Base-by-base conservation (phyloP, 306 rosid genomes). In the Lithocarpus polystachyus region DNA sequence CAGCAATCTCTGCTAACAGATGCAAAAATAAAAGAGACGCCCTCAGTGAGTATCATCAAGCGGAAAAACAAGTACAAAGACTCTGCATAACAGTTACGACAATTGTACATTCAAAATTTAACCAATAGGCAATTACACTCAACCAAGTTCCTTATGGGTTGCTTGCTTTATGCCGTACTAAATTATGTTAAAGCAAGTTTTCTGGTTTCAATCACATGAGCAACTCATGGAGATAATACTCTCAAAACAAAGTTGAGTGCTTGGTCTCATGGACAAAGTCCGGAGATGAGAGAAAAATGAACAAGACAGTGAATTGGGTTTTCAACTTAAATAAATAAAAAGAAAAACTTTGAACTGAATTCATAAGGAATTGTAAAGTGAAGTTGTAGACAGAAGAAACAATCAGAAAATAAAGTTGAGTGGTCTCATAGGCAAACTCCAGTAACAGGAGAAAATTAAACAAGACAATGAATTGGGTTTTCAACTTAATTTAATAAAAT, bases 1-100 rank as follows among this genome's bases (percentile, higher is more conserved):
- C 83, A 82, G 88, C 83, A 84, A 91, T 80, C 89, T 91, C 98
- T 86, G 97, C 85, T 35, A 52, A 64, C 68, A 83, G 78, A 64
- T 15, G 55, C 19, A 26, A 51, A 56, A 3, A 56, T 23, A 18
- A 23, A 18, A 57, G 67, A 56, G n/a, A 40, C 17, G 40, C 45
- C 48, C 73, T 51, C 71, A 70, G 64, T 22, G 51, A 48, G 56
- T 5, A 56, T 24, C 74, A 77, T 17, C 10, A 71, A 56, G 24
- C 56, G 75, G 75, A 56, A 45, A 71, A 19, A 11, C n/a, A 14
- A 62, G 29, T 28, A 7, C 65, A 59, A 59, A 14, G 65, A 24
- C 12, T 26, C 26, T 5, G 29, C 65, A 59, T 59, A 19, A 22
- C 29, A 57, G 28, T 20, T 37, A 40, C 8, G 45, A 48, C 53